phyloP scores from a whole-genome alignment of 345 rosid species.

The Anastatica hierochuntica region DNA sequence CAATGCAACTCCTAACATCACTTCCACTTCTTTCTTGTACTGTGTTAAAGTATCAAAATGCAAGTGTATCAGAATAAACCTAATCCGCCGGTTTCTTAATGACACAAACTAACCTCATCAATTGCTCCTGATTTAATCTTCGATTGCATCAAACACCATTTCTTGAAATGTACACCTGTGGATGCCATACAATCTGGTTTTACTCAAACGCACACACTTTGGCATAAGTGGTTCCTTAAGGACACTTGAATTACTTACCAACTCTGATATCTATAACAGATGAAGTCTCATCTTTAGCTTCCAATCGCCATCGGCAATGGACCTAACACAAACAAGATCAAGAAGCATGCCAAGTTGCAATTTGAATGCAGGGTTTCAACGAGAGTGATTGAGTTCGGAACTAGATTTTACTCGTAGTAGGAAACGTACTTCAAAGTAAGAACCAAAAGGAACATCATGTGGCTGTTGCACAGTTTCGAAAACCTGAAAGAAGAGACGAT shows the following conservation, averaged over 20 bases:
- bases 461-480: constrained; percentile 96
- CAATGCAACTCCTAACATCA: constrained; percentile 53
- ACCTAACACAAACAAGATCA: constrained; percentile 36
- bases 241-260: constrained; percentile 40
- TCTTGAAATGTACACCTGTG: constrained; percentile 93
- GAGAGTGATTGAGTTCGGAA: neutral
- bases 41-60: constrained; percentile 9
- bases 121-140: constrained; percentile 84
- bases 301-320: constrained; percentile 77
- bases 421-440: constrained; percentile 69
- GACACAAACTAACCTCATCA: constrained; percentile 47
- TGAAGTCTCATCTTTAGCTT: constrained; percentile 50
- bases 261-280: constrained; percentile 61
- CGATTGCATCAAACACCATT: constrained; percentile 98
- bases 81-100: neutral
- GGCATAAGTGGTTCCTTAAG: neutral
- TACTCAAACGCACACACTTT: neutral
- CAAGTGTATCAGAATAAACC: neutral
- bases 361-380: neutral
- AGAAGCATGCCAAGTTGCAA: neutral
- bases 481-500: constrained; percentile 35
- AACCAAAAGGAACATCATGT: constrained; percentile 95
- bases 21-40: constrained; percentile 87
- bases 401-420: neutral
- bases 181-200: neutral